Conservation (phyloP, 208 protist species). For the Zelonia costaricensis region DNA sequence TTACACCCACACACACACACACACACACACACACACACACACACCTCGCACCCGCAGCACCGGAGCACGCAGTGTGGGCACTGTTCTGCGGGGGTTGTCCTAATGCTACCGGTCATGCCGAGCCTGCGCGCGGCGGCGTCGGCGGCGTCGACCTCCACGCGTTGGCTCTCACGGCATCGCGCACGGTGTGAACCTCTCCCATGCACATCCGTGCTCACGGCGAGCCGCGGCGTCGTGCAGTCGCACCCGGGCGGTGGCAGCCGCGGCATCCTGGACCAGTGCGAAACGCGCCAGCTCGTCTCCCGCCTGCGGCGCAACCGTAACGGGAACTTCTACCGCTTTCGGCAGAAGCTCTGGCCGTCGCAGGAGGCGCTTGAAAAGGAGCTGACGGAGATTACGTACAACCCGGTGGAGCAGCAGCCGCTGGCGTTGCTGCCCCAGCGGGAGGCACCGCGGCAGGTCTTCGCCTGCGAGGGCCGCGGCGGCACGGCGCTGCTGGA, state of each 20-base stretch:
- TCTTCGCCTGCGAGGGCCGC: conserved; percentile 48
- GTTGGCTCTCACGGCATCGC: too few relatives aligned
- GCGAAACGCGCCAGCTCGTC: conserved; percentile 42
- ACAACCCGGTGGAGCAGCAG: conserved; percentile 68
- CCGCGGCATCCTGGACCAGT: conserved; percentile 68
- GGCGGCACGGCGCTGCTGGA: conserved; percentile 56
- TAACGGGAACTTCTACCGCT: conserved; percentile 82
- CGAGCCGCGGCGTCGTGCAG: conserved; percentile 53
- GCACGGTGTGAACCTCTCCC: too few relatives aligned
- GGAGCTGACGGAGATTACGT: conserved; percentile 53
- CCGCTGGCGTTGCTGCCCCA: conserved; percentile 57
- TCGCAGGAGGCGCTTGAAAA: conserved; percentile 65
- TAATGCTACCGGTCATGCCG: too few relatives aligned
- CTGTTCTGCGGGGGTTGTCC: too few relatives aligned
- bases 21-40: too few relatives aligned
- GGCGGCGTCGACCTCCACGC: too few relatives aligned
- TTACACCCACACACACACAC: too few relatives aligned
- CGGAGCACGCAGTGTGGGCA: too few relatives aligned
- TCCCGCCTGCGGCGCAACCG: conserved; percentile 50
- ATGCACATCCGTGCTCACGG: neutral
- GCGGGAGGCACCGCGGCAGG: conserved; percentile 23
- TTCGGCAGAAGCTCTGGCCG: conserved; percentile 80
- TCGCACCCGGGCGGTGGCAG: conserved; percentile 38
- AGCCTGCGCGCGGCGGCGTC: too few relatives aligned
- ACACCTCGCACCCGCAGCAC: too few relatives aligned